phyloP scores from a whole-genome alignment of 2,329 filamentous ascomycete species.

The Exophiala sp. region DNA sequence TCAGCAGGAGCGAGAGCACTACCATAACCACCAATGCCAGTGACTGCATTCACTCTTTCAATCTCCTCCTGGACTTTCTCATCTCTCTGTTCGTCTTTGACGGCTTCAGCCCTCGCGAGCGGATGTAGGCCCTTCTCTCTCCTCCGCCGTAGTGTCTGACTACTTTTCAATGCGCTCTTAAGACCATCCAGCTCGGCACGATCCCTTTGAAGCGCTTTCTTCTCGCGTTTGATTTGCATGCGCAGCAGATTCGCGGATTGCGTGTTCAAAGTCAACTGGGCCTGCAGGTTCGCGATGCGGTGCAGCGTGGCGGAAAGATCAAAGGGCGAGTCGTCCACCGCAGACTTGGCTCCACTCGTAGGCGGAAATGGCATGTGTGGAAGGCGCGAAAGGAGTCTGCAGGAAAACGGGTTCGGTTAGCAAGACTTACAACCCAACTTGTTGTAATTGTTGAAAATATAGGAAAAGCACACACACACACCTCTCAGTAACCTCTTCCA shows the following conservation, averaged over 20 bases:
- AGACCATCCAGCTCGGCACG: constrained; percentile 38
- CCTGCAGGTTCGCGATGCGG: constrained; percentile 32
- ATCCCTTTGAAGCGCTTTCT: constrained; percentile 39
- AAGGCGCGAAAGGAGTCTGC: constrained; percentile 33
- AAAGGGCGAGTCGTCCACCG: constrained; percentile 39
- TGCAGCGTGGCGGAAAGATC: constrained; percentile 41
- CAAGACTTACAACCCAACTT: background rate
- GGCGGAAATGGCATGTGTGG: constrained; percentile 45
- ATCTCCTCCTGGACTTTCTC: constrained; percentile 15
- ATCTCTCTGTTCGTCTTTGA: background rate
- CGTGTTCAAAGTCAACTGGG: constrained; percentile 37
- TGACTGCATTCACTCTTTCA: constrained; percentile 5
- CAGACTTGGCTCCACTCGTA: constrained; percentile 10
- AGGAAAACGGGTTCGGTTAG: background rate
- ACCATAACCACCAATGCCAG: constrained; percentile 4
- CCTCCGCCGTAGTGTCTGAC: constrained; percentile 36
- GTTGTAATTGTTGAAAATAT: background rate
- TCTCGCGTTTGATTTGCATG: constrained; percentile 40
- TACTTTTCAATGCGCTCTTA: constrained; percentile 40
- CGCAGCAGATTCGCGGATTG: constrained; percentile 39
- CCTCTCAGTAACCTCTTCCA: constrained; percentile 20
- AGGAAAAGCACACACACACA: constrained; percentile 1
- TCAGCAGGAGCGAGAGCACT: background rate
- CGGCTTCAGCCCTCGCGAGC: constrained; percentile 29
- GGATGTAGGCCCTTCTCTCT: constrained; percentile 30